Evolutionary conservation across 768 basidiomycete species (phyloP).

Genomic region (Sistotremastrum suecicum): DNA sequence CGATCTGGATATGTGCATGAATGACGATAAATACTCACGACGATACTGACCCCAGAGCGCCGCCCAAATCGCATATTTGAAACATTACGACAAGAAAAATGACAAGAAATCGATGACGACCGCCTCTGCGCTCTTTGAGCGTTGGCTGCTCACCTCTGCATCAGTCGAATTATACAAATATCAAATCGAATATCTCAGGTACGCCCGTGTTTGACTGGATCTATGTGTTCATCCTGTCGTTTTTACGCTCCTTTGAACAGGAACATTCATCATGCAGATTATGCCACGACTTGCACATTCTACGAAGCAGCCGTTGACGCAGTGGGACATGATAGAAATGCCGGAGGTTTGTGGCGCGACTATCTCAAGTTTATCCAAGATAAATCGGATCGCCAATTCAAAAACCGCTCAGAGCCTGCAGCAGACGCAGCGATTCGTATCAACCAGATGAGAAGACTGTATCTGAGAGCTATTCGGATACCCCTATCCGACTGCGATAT

Average conservation of each 20-base stretch:
- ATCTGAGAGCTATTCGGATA: conserved; percentile 88
- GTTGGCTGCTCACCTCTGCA: conserved; percentile 72
- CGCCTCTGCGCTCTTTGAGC: conserved; percentile 78
- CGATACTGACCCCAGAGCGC: conserved; percentile 37
- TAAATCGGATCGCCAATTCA: conserved; percentile 73
- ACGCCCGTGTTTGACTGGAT: conserved; percentile 16
- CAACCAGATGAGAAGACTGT: conserved; percentile 21
- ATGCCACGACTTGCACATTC: conserved; percentile 64
- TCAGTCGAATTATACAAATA: conserved; percentile 87
- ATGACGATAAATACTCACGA: neutral
- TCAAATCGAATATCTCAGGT: conserved; percentile 89
- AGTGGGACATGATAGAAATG: conserved; percentile 85
- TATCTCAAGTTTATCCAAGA: conserved; percentile 69
- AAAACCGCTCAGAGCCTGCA: conserved; percentile 18
- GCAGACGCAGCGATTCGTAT: too few species aligned
- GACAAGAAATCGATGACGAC: conserved; percentile 50
- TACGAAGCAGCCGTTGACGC: conserved; percentile 89
- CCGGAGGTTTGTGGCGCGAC: conserved; percentile 86
- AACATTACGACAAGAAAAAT: conserved; percentile 42
- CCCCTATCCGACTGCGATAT: conserved; percentile 87
- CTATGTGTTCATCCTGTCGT: too few species aligned
- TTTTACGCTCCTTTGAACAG: too few species aligned
- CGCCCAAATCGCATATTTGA: conserved; percentile 75
- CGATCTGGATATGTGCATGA: conserved; percentile 1
- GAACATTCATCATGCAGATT: too few species aligned